Conservation (phyloP, 2,329 filamentous ascomycete genomes). For the Diplodia seriata region DNA sequence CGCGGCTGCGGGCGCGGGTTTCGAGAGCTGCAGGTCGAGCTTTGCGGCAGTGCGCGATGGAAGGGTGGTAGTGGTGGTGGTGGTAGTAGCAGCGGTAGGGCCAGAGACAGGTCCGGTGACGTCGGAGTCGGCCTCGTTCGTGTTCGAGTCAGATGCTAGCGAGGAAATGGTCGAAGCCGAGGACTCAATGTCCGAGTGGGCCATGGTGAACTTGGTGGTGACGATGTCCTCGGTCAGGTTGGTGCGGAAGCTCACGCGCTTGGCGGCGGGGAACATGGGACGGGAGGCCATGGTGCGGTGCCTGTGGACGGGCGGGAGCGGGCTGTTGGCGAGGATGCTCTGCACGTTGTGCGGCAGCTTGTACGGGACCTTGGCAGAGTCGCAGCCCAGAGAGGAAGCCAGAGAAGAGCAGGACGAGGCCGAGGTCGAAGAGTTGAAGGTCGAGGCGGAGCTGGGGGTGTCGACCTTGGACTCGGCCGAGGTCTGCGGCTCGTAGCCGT, state of each 20-base stretch:
- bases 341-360: conserved; percentile 54
- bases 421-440: conserved; percentile 46
- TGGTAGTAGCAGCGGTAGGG: not conserved
- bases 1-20: not conserved
- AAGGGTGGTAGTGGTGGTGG: conserved; percentile 4
- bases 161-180: conserved; percentile 47
- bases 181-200: conserved; percentile 62
- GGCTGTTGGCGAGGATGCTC: conserved; percentile 57
- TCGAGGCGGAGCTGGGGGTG: conserved; percentile 49
- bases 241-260: conserved; percentile 63
- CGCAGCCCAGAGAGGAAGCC: conserved; percentile 40
- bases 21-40: not conserved
- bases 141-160: conserved; percentile 39
- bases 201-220: conserved; percentile 61
- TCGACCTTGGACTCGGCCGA: conserved; percentile 43
- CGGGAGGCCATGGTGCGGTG: conserved; percentile 51
- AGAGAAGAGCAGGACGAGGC: conserved; percentile 38
- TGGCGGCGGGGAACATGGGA: conserved; percentile 61
- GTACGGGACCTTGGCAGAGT: conserved; percentile 51
- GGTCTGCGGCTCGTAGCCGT: conserved; percentile 58
- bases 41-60: conserved; percentile 29
- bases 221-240: conserved; percentile 66
- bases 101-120: not conserved
- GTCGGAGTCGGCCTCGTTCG: conserved; percentile 24
- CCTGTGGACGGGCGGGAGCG: conserved; percentile 44